These are phyloP conservation scores for Russula earlei DNA, from an alignment of 768 basidiomycete genomes.

Conservation along the genomic window DNA sequence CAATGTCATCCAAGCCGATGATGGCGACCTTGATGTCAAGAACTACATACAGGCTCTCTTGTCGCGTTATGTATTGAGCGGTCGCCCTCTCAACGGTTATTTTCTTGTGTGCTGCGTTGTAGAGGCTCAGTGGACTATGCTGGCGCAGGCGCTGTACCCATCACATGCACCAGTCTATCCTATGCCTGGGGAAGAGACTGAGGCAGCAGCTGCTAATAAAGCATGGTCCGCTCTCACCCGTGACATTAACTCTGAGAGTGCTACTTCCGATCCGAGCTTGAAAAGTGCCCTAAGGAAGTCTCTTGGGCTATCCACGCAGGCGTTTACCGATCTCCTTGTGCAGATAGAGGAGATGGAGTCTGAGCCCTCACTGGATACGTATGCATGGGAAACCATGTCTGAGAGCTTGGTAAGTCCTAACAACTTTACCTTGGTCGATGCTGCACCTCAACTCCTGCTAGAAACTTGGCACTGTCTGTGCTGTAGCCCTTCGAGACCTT, in stretches of 20 bases:
- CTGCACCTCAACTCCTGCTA: slow-evolving; percentile 24
- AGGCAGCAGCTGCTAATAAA: slow-evolving; percentile 77
- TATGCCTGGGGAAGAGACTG: slow-evolving; percentile 32
- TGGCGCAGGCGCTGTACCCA: slow-evolving; percentile 57
- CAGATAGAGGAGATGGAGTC: slow-evolving; percentile 79
- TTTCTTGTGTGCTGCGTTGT: slow-evolving; percentile 86
- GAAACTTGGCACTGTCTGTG: slow-evolving; percentile 84
- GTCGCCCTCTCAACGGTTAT: slow-evolving; percentile 76
- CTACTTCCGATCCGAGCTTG: slow-evolving; percentile 27
- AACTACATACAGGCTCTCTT: slow-evolving; percentile 61
- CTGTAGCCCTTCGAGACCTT: slow-evolving; percentile 56
- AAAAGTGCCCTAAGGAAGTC: slow-evolving; percentile 35
- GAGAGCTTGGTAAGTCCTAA: slow-evolving; percentile 60
- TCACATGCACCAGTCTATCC: slow-evolving; percentile 11
- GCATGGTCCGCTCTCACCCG: slow-evolving; percentile 68
- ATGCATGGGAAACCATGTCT: slow-evolving; percentile 88
- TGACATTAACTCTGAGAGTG: slow-evolving; percentile 36
- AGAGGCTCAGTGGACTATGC: slow-evolving; percentile 77
- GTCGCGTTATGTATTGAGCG: slow-evolving; percentile 63
- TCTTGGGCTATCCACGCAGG: slow-evolving; percentile 56
- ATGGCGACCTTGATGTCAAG: slow-evolving; percentile 42
- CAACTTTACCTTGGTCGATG: neutral
- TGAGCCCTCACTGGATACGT: slow-evolving; percentile 75
- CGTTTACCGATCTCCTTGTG: slow-evolving; percentile 64
- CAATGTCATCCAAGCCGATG: slow-evolving; percentile 49